Evolutionary conservation across 345 rosid genomes (phyloP).

Genomic region (Gossypium arboreum): DNA sequence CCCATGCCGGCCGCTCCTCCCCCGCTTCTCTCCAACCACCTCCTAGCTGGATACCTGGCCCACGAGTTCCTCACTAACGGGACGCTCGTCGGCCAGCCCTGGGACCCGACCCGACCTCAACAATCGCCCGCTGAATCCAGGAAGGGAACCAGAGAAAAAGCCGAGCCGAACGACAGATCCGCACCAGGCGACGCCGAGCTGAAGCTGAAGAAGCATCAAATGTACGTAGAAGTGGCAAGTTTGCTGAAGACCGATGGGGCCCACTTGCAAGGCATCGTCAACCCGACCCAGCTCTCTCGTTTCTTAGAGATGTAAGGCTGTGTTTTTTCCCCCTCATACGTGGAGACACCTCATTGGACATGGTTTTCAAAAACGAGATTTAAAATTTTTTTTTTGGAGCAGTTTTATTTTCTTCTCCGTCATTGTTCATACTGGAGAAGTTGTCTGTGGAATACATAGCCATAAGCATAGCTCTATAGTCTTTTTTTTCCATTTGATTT

Average conservation of each 20-base stretch:
- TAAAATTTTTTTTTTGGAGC: background rate
- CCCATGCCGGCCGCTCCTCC: slow-evolving; percentile 22
- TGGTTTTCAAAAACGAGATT: background rate
- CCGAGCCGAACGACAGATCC: slow-evolving; percentile 12
- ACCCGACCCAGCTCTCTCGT: slow-evolving; percentile 78
- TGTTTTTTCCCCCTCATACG: slow-evolving; percentile 20
- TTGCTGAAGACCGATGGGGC: slow-evolving; percentile 61
- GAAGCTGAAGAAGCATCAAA: slow-evolving; percentile 32
- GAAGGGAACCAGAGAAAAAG: slow-evolving; percentile 8
- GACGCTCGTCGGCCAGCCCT: slow-evolving; percentile 64
- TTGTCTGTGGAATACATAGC: background rate
- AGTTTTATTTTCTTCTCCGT: background rate
- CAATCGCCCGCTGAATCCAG: slow-evolving; percentile 24
- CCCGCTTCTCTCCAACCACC: slow-evolving; percentile 40
- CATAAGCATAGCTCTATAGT: background rate
- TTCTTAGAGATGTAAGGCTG: slow-evolving; percentile 47
- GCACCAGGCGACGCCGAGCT: slow-evolving; percentile 30
- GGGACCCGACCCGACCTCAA: slow-evolving; percentile 39
- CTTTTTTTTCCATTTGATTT: too few species aligned
- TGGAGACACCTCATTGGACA: slow-evolving; percentile 37
- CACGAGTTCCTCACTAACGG: slow-evolving; percentile 74
- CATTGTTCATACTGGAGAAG: background rate
- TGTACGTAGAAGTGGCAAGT: slow-evolving; percentile 65
- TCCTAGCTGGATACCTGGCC: slow-evolving; percentile 80
- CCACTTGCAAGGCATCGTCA: slow-evolving; percentile 65